Percentiles rank a stretch among this genome's conserved stretches.
These are phyloP conservation scores for Eucalyptus regnans DNA, from an alignment of 345 rosid species.

Conservation along the genomic window DNA sequence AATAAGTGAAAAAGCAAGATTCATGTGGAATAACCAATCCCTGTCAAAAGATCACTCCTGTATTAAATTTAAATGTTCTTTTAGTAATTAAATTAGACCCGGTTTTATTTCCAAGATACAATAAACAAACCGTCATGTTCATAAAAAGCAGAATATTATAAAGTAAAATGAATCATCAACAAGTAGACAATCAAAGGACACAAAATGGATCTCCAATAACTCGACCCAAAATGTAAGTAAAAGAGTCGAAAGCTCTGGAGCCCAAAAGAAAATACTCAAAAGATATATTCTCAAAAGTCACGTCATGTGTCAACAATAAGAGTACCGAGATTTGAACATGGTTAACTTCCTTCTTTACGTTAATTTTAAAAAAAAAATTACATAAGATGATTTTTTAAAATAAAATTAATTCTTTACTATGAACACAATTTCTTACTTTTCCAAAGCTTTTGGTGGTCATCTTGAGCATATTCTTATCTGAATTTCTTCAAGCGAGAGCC, in stretches of 20 bases:
- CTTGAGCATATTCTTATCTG: neutral
- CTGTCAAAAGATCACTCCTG: neutral
- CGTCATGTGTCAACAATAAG: neutral
- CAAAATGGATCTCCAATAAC: neutral
- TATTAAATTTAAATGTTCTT: neutral
- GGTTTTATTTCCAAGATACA: neutral
- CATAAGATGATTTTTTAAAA: neutral
- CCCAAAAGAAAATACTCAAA: neutral
- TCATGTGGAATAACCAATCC: neutral
- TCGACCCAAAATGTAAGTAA: neutral
- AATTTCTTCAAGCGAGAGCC: neutral
- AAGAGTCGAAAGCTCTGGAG: neutral
- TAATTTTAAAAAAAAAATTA: neutral
- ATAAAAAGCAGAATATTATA: neutral
- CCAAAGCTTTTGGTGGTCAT: neutral
- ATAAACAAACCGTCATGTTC: neutral
- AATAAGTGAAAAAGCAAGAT: neutral
- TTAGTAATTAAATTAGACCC: neutral
- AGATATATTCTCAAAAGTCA: neutral
- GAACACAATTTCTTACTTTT: neutral
- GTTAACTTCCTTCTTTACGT: neutral
- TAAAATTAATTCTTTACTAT: neutral
- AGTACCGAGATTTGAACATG: too few species aligned
- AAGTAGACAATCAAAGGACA: neutral
- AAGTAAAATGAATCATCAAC: neutral